Conservation (phyloP, 2,329 filamentous ascomycete species). For the Elsinoe perseae region DNA sequence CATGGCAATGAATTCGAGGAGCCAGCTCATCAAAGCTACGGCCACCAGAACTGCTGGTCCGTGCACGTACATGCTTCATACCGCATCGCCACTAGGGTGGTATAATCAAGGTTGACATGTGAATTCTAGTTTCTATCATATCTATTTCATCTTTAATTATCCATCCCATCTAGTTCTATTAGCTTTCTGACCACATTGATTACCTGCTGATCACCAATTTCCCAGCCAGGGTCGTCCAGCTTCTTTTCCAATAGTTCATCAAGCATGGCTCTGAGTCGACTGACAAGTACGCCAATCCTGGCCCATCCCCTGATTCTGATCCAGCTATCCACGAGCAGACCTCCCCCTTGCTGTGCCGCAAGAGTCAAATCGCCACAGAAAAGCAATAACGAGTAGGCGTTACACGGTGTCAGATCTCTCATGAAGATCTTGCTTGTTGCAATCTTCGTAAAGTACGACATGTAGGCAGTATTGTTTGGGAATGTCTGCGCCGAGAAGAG, state of each 20-base stretch:
- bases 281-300: constrained; percentile 82
- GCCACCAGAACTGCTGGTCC: background rate
- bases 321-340: constrained; percentile 88
- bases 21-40: background rate
- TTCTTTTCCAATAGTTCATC: constrained; percentile 75
- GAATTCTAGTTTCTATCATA: background rate
- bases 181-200: constrained; percentile 70
- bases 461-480: constrained; percentile 63
- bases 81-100: background rate
- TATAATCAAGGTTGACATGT: background rate
- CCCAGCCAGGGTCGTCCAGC: constrained; percentile 61
- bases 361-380: constrained; percentile 80
- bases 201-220: constrained; percentile 49
- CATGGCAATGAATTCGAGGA: background rate
- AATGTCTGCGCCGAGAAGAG: constrained; percentile 79
- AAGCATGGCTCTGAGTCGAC: constrained; percentile 73
- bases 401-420: constrained; percentile 85
- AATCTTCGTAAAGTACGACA: constrained; percentile 89
- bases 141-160: constrained; percentile 22
- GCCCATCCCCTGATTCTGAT: constrained; percentile 82
- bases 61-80: background rate
- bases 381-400: constrained; percentile 77
- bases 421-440: constrained; percentile 88
- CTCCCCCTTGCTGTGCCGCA: constrained; percentile 73
- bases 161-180: constrained; percentile 73